These are phyloP conservation scores for Fraxinus xanthoxyloides DNA, from an alignment of 305 asterid genomes.

Conservation along the genomic window DNA sequence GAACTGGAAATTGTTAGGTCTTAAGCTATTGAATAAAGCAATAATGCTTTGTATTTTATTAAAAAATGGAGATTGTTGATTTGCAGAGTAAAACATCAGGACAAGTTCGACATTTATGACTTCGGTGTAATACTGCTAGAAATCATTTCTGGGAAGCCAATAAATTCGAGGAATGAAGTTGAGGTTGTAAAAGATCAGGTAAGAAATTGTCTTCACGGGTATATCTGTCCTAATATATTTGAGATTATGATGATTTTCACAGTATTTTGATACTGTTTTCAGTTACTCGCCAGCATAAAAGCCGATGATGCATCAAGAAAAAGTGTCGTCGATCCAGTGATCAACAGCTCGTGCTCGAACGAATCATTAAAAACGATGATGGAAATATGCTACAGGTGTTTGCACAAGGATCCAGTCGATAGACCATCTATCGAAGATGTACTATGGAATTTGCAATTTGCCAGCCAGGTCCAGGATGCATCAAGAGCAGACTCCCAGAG, in stretches of 20 bases:
- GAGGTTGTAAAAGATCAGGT: conserved; percentile 62
- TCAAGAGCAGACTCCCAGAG: conserved; percentile 59
- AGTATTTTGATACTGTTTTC: conserved; percentile 10
- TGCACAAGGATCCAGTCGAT: conserved; percentile 54
- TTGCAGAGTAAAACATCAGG: conserved; percentile 60
- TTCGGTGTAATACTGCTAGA: conserved; percentile 79
- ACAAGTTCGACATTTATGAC: conserved; percentile 66
- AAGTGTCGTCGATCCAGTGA: conserved; percentile 52
- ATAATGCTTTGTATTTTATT: background rate
- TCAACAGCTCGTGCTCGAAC: conserved; percentile 51
- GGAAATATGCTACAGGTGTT: conserved; percentile 77
- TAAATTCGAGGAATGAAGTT: conserved; percentile 45
- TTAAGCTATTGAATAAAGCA: conserved; percentile 1
- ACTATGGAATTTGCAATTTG: conserved; percentile 91
- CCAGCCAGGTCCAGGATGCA: conserved; percentile 84
- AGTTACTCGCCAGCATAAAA: conserved; percentile 50
- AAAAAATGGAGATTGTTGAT: background rate
- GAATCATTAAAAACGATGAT: conserved; percentile 70
- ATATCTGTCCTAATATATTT: background rate
- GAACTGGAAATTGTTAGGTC: background rate
- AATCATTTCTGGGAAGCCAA: conserved; percentile 58
- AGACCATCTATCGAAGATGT: conserved; percentile 89
- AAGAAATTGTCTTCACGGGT: background rate
- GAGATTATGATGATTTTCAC: background rate
- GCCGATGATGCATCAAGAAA: conserved; percentile 55